Evolutionary conservation across 768 basidiomycete genomes (phyloP).

Genomic region (Boletus rubroflammeus): DNA sequence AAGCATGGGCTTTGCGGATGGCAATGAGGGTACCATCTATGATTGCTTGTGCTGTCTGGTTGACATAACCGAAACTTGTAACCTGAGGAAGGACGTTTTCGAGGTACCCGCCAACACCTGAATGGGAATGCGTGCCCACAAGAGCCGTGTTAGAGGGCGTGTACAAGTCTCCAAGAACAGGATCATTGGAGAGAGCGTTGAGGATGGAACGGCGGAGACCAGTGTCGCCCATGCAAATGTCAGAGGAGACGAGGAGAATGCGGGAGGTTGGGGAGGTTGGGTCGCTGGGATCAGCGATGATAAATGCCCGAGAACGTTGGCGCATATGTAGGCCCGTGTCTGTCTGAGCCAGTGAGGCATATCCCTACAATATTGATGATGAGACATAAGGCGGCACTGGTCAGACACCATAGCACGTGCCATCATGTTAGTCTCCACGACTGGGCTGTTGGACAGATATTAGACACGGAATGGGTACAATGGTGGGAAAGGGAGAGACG

Average conservation of each 20-base stretch:
- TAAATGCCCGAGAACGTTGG: slow-evolving; percentile 72
- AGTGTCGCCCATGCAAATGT: slow-evolving; percentile 80
- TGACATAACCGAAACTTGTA: slow-evolving; percentile 70
- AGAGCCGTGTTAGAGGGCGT: slow-evolving; percentile 70
- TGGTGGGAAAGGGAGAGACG: not conserved
- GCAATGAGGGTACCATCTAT: slow-evolving; percentile 66
- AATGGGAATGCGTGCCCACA: slow-evolving; percentile 70
- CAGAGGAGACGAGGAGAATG: slow-evolving; percentile 75
- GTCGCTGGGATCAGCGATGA: slow-evolving; percentile 49
- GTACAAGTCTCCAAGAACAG: slow-evolving; percentile 60
- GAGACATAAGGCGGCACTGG: not conserved
- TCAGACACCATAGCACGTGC: slow-evolving; percentile 31
- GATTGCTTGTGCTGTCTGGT: slow-evolving; percentile 68
- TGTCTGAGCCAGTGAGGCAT: slow-evolving; percentile 60
- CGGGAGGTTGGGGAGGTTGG: slow-evolving; percentile 46
- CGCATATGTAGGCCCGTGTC: slow-evolving; percentile 79
- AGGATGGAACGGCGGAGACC: slow-evolving; percentile 72
- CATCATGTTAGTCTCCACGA: slow-evolving; percentile 86
- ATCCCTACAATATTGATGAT: slow-evolving; percentile 44
- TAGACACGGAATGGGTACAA: not conserved
- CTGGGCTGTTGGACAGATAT: slow-evolving; percentile 42
- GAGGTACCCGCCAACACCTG: slow-evolving; percentile 75
- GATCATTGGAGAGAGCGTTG: slow-evolving; percentile 43
- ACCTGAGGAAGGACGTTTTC: slow-evolving; percentile 77
- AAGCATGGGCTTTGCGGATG: slow-evolving; percentile 63